A percentile compares a stretch with the other conserved stretches of the same genome.
Conservation (phyloP, 2,329 filamentous ascomycete species). For the Dactylonectria macrodidyma region DNA sequence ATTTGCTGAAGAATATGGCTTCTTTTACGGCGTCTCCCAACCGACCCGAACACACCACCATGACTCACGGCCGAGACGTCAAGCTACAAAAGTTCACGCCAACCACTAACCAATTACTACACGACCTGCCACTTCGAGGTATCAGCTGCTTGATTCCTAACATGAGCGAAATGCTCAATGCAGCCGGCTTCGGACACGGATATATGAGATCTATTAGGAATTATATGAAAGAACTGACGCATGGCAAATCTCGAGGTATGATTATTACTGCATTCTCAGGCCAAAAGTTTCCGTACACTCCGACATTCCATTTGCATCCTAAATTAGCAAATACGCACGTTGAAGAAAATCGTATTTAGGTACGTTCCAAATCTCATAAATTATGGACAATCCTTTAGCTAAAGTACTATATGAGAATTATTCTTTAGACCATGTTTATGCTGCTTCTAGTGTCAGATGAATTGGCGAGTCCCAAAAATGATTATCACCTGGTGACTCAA, state of each 20-base stretch:
- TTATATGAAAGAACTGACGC: too few relatives aligned
- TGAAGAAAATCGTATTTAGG: too few relatives aligned
- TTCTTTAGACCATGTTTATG: too few relatives aligned
- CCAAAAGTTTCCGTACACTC: too few relatives aligned
- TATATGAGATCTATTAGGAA: too few relatives aligned
- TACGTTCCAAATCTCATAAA: too few relatives aligned
- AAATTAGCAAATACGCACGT: too few relatives aligned
- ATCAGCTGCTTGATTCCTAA: constrained; percentile 6
- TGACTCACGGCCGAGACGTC: constrained; percentile 14
- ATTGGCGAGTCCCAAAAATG: neutral
- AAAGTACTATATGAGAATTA: too few relatives aligned
- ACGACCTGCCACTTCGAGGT: constrained; percentile 10
- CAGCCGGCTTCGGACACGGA: neutral
- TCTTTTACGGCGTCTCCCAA: neutral
- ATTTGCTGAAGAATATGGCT: neutral
- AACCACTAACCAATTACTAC: neutral
- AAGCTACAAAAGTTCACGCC: constrained; percentile 22
- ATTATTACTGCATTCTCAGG: too few relatives aligned
- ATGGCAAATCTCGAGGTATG: too few relatives aligned
- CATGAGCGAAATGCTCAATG: neutral
- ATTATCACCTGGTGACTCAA: neutral
- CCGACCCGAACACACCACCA: neutral
- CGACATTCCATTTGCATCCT: too few relatives aligned
- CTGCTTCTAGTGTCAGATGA: neutral
- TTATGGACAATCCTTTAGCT: too few relatives aligned